Percentiles rank a stretch among this genome's conserved stretches.
Evolutionary conservation across 164 flowering plant genomes (phyloP).

Genomic region (Annona cherimola): DNA sequence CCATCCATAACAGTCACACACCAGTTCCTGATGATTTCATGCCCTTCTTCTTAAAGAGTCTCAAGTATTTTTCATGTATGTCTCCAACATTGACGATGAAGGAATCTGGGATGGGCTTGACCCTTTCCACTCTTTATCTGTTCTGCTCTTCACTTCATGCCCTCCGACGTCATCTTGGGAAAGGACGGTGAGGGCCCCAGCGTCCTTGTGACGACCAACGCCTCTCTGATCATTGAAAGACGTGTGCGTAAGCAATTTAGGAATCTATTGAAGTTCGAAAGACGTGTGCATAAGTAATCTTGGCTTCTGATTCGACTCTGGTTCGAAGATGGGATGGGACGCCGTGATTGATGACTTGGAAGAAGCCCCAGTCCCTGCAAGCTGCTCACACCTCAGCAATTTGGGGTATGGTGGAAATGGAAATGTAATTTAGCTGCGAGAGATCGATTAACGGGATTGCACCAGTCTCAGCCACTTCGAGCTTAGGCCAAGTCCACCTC

Average conservation of each 20-base stretch:
- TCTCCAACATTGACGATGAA: conserved; percentile 57
- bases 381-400: conserved; percentile 36
- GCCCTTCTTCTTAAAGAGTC: too few species aligned
- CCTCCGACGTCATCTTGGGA: conserved; percentile 36
- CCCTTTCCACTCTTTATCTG: conserved; percentile 43
- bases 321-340: conserved; percentile 30
- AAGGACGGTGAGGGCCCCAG: conserved; percentile 32
- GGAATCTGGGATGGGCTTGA: conserved; percentile 43
- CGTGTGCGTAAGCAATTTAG: conserved; percentile 33
- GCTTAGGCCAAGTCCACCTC: conserved; percentile 35
- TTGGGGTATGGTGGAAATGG: conserved; percentile 1
- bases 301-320: conserved; percentile 24
- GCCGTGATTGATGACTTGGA: conserved; percentile 72
- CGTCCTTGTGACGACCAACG: conserved; percentile 37
- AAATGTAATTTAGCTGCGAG: conserved; percentile 13
- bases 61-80: too few species aligned
- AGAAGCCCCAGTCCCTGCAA: conserved; percentile 65
- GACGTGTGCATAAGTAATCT: conserved; percentile 37
- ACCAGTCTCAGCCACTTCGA: conserved; percentile 13
- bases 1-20: not conserved
- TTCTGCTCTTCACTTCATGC: conserved; percentile 37
- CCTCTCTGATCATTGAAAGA: conserved; percentile 25
- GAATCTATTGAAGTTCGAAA: conserved; percentile 30
- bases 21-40: not conserved
- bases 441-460: conserved; percentile 52